Conservation (phyloP, 495 filamentous ascomycete species). For the Ascobolus immersus region DNA sequence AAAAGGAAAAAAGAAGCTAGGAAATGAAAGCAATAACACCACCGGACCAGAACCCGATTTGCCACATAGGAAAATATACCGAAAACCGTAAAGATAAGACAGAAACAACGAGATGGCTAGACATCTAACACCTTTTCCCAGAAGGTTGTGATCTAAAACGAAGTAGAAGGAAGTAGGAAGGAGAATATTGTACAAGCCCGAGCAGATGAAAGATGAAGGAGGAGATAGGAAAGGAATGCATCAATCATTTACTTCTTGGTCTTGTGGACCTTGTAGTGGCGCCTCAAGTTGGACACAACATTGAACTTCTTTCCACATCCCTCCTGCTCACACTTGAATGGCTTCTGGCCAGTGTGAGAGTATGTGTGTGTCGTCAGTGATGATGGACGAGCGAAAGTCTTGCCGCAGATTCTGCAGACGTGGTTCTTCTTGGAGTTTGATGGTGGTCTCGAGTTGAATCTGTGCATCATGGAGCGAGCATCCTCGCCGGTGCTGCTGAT, state of each 20-base stretch:
- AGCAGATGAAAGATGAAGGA: too few species aligned
- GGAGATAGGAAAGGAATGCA: too few species aligned
- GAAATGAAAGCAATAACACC: conserved; percentile 5
- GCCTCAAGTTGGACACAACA: conserved; percentile 82
- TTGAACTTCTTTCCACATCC: conserved; percentile 94
- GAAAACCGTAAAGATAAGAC: conserved; percentile 4
- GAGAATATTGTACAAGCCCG: too few species aligned
- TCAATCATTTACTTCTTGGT: conserved; percentile 40
- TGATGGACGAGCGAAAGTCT: conserved; percentile 88
- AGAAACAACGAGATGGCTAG: conserved; percentile 7
- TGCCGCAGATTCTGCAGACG: conserved; percentile 98
- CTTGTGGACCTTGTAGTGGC: conserved; percentile 92
- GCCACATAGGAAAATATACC: conserved; percentile 2
- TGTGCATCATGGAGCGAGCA: conserved; percentile 92
- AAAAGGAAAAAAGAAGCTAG: conserved; percentile 11
- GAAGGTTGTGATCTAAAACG: too few species aligned
- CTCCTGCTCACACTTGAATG: conserved; percentile 80
- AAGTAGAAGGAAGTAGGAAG: too few species aligned
- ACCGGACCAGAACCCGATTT: too few species aligned
- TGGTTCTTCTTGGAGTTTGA: conserved; percentile 98
- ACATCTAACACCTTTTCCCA: too few species aligned
- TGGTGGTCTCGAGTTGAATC: conserved; percentile 91
- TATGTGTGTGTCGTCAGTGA: conserved; percentile 98
- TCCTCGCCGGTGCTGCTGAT: conserved; percentile 47
- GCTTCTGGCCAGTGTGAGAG: conserved; percentile 96